A percentile compares a stretch with the other conserved stretches of the same genome.
Conservation (phyloP, 805 yeast genomes). For the Scheffersomyces amazonensis region DNA sequence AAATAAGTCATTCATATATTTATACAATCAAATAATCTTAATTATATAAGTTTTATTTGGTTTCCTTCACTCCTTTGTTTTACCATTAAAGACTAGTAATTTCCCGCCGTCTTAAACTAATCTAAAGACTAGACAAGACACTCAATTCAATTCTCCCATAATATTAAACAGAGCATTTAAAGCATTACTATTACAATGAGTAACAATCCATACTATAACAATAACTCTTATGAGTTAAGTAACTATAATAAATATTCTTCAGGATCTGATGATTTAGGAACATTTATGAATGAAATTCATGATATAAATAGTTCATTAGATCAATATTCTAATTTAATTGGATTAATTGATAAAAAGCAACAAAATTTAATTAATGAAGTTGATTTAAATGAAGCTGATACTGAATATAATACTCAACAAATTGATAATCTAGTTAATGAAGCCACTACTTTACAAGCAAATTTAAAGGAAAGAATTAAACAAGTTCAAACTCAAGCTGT, state of each 20-base stretch:
- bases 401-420: conserved; percentile 66
- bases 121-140: no score
- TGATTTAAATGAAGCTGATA: conserved; percentile 35
- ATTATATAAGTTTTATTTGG: no score
- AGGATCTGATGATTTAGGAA: conserved; percentile 40
- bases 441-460: conserved; percentile 72
- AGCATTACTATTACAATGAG: no score
- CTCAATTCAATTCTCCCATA: no score
- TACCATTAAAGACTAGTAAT: no score
- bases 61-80: no score
- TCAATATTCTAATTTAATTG: conserved; percentile 37
- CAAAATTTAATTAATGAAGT: conserved; percentile 39
- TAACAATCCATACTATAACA: conserved; percentile 6
- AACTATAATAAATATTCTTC: conserved; percentile 19
- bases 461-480: conserved; percentile 74
- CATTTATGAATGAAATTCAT: conserved; percentile 43
- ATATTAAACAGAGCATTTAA: no score
- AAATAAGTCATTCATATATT: no score
- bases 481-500: conserved; percentile 68
- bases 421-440: conserved; percentile 75
- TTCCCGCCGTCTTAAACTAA: no score
- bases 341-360: conserved; percentile 39
- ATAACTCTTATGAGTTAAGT: conserved; percentile 20
- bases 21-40: no score
- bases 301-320: conserved; percentile 43